Evolutionary conservation across 2,329 filamentous ascomycete species (phyloP).

Genomic region (Trichothecium sympodiale): DNA sequence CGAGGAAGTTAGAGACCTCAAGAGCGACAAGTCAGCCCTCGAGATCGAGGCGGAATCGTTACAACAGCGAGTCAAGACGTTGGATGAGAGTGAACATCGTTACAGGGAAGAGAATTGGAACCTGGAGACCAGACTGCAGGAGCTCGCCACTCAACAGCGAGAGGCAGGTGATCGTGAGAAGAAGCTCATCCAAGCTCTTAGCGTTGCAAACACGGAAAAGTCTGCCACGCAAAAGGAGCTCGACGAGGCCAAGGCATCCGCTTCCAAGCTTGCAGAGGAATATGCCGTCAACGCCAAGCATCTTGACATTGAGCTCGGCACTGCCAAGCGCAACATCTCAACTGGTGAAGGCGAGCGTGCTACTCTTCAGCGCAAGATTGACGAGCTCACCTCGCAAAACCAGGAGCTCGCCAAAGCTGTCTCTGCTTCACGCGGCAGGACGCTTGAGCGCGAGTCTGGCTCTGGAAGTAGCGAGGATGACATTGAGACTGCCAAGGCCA

Average conservation of each 20-base stretch:
- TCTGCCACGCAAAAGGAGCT: slow-evolving; percentile 70
- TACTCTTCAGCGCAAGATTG: slow-evolving; percentile 73
- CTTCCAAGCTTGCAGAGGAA: slow-evolving; percentile 73
- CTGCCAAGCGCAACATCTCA: slow-evolving; percentile 67
- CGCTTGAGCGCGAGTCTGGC: slow-evolving; percentile 52
- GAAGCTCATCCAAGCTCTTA: slow-evolving; percentile 64
- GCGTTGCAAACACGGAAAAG: slow-evolving; percentile 62
- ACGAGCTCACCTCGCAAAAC: slow-evolving; percentile 81
- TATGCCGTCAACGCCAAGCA: slow-evolving; percentile 66
- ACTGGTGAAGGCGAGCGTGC: slow-evolving; percentile 68
- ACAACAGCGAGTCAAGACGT: slow-evolving; percentile 64
- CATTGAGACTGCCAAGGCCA: slow-evolving; percentile 53
- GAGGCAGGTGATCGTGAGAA: slow-evolving; percentile 76
- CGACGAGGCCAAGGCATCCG: slow-evolving; percentile 74
- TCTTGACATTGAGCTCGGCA: slow-evolving; percentile 80
- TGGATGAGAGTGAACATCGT: slow-evolving; percentile 89
- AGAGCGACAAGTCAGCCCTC: slow-evolving; percentile 64
- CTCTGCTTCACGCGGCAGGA: slow-evolving; percentile 57
- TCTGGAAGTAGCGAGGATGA: slow-evolving; percentile 50
- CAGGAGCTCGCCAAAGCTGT: slow-evolving; percentile 81
- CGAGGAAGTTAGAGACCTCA: slow-evolving; percentile 66
- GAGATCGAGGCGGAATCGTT: slow-evolving; percentile 75
- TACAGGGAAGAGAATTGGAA: slow-evolving; percentile 99
- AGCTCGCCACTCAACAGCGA: slow-evolving; percentile 61
- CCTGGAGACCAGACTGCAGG: slow-evolving; percentile 83